phyloP scores from a whole-genome alignment of 768 basidiomycete genomes.

The Panellus pusillus region DNA sequence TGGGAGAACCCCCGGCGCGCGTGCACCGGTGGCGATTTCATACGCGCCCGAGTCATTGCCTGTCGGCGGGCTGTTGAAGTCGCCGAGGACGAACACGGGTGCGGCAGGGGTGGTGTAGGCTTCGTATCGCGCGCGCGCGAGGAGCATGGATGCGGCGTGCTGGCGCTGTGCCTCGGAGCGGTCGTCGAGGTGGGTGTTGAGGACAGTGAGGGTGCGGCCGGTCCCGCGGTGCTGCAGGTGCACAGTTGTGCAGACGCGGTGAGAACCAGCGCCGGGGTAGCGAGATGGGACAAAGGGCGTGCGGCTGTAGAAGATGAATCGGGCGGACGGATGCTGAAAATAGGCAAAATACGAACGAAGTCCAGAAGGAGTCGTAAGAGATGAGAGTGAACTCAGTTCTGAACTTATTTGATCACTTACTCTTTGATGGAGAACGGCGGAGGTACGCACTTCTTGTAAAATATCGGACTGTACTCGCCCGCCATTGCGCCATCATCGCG shows the following conservation, averaged over 20 bases:
- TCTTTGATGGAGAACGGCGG: neutral
- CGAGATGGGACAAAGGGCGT: conserved; percentile 49
- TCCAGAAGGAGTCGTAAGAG: conserved; percentile 53
- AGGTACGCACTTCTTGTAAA: conserved; percentile 47
- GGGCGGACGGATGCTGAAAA: neutral
- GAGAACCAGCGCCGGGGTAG: conserved; percentile 51
- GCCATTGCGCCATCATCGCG: conserved; percentile 55
- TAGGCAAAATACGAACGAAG: conserved; percentile 39
- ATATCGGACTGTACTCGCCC: conserved; percentile 66
- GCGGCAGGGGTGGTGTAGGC: conserved; percentile 33
- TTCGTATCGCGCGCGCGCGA: conserved; percentile 50
- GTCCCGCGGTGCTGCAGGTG: conserved; percentile 25
- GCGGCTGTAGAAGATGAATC: conserved; percentile 28
- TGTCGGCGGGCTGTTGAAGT: conserved; percentile 51
- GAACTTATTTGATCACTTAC: neutral
- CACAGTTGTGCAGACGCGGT: conserved; percentile 48
- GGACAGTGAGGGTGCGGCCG: conserved; percentile 35
- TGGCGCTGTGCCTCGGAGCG: conserved; percentile 51
- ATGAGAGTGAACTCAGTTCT: conserved; percentile 38
- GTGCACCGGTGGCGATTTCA: conserved; percentile 45
- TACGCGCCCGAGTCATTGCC: conserved; percentile 52
- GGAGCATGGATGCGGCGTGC: conserved; percentile 51
- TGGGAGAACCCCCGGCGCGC: conserved; percentile 41
- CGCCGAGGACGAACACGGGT: conserved; percentile 51
- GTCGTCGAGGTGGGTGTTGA: conserved; percentile 59